Base-by-base conservation (phyloP, 352 stramenopile genomes). In the Globisporangium orthogonon region DNA sequence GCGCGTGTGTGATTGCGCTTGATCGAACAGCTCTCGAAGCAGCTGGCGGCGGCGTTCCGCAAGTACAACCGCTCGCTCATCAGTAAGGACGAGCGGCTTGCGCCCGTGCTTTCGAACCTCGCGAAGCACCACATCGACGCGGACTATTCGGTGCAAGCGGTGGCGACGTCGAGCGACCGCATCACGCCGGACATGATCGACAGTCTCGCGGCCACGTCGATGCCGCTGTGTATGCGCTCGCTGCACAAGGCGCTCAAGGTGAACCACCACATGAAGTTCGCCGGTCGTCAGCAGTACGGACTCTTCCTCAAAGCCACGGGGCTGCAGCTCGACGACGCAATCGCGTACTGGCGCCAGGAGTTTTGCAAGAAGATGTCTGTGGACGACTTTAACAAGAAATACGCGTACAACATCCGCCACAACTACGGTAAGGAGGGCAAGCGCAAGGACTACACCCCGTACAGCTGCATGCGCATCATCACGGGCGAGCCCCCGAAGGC, bases 341-440 rank as follows among this genome's bases (percentile, higher is more conserved):
- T 99, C 45, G 67, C 84, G 10, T 99, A 98, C 71, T 99, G 97
- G 85, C 92, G 98, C 67, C 80, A 84, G 58, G 73, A 91, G 67
- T 97, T 98, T 52, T 94, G 83, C 61, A 94, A 94, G 66, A 93
- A 93, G 63, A 98, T 98, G 73, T 97, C 92, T 4, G 74, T 96
- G 11, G 97, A 99, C 50, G 87, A 98, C 61, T 99, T 99, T 71
- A 94, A 97, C 71, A 99, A 99, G 65, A 88, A 98, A 58, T 99
- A 99, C 73, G 76, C 90, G 14, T 99, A 99, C 85, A 98, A 97
- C 74, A 98, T 99, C 54, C 88, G 97, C 52, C 96, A 99, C 84
- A 98, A 97, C 81, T 99, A 99, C 74, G 97, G 97, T 43, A 99
- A 99, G 70, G 97, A 99, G 76, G 97, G 97, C 52, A 99, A 99